phyloP scores from a whole-genome alignment of 257 asterid genomes.

The Ophiorrhiza pumila region DNA sequence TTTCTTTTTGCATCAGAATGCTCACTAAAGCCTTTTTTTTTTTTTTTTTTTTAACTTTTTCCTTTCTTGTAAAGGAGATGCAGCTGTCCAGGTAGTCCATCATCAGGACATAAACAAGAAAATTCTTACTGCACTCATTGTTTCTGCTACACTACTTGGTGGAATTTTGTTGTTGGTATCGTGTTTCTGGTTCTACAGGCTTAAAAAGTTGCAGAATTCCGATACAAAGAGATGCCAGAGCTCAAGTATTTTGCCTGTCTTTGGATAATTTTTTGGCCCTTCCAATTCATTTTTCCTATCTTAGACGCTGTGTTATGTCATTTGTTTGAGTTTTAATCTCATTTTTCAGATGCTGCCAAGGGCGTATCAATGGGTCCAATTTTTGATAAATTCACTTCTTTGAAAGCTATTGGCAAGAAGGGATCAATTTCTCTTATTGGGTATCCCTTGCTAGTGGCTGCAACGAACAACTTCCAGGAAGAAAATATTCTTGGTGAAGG shows the following conservation, averaged over 20 bases:
- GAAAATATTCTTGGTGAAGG: slow-evolving; percentile 71
- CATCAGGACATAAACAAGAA: slow-evolving; percentile 81
- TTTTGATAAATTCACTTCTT: slow-evolving; percentile 51
- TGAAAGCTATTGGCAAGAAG: slow-evolving; percentile 50
- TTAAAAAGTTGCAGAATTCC: slow-evolving; percentile 46
- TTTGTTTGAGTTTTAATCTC: neutral
- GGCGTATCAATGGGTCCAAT: slow-evolving; percentile 57
- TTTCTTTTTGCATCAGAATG: slow-evolving; percentile 2
- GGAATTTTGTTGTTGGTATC: slow-evolving; percentile 45
- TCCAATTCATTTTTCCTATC: neutral
- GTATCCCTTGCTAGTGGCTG: slow-evolving; percentile 60
- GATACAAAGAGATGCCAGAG: slow-evolving; percentile 32
- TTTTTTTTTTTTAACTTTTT: slow-evolving; percentile 20
- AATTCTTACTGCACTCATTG: slow-evolving; percentile 70
- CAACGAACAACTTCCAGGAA: slow-evolving; percentile 70
- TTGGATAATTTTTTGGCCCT: neutral
- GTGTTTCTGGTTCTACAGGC: slow-evolving; percentile 60
- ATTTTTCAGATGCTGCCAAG: slow-evolving; percentile 21
- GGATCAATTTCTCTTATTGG: slow-evolving; percentile 62
- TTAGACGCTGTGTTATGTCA: neutral
- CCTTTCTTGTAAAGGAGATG: slow-evolving; percentile 27
- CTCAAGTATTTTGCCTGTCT: slow-evolving; percentile 39
- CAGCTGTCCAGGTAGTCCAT: slow-evolving; percentile 51
- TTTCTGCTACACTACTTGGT: slow-evolving; percentile 71
- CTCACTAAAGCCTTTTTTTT: slow-evolving; percentile 8